Base-by-base conservation (phyloP, 1,284 basidiomycete genomes). In the Cutaneotrichosporon cavernicola region DNA sequence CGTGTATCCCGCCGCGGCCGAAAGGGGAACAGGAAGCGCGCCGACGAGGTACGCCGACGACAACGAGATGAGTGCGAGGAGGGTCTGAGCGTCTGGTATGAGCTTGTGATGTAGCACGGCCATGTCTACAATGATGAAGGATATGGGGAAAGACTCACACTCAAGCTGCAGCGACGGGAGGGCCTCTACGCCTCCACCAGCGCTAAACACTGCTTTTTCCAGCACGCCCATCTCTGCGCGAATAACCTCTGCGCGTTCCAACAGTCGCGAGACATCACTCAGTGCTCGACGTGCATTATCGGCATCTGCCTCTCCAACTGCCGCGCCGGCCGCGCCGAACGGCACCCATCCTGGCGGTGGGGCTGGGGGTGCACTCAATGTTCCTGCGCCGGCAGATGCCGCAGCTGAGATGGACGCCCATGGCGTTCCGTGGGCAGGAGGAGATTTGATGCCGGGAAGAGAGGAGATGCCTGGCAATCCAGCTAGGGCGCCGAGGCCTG, bases 11-110 rank as follows among this genome's bases (percentile, higher is more conserved):
- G 58, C 43, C 9, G 62, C 62, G 5, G 43, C 26, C 14, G 52
- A 62, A 14, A 66, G 59, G 16, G 61, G 61, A 0, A 69, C 63
- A 18, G 68, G 68, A 18, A 69, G 63, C 36, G 65, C 68, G 58
- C 68, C 68, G 53, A 69, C 60, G 56, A 69, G 65, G 53, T 66
- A 66, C 10, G 58, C 34, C 18, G 55, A 57, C 16, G 56, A 53
- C 7, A 65, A 56, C 10, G 53, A 51, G 59, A 69, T 69, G 61
- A 69, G 68, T 14, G 59, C 64, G 36, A 69, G 52, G n/a, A 69
- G 68, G 2, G 61, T 66, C 47, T 69, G 68, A 4, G 65, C 62
- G 56, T 69, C 63, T 68, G 58, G 14, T 1, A 55, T 62, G 2
- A 61, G 63, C 11, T 36, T 26, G 3, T 26, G 26, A 26, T 26